Percentiles rank a stretch among this genome's conserved stretches.
Conservation (phyloP, 73 alveolate species). For the Durusdinium trenchii region DNA sequence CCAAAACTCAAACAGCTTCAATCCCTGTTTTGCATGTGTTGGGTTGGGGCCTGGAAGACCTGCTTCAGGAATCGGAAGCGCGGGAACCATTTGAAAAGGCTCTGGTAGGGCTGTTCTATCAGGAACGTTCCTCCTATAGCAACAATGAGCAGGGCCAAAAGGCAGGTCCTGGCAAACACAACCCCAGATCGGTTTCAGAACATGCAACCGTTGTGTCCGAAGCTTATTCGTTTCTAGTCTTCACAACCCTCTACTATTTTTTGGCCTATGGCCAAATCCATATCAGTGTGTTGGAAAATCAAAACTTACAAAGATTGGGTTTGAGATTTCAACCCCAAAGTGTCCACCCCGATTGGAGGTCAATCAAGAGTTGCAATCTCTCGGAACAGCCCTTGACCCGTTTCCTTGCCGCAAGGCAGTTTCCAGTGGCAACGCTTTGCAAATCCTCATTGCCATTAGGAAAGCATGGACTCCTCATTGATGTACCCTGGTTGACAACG, state of each 20-base stretch:
- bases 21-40: neutral
- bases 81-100: neutral
- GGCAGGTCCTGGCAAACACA: neutral
- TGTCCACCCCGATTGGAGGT: too few relatives aligned
- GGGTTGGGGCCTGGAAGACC: neutral
- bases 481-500: neutral
- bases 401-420: conserved; percentile 15
- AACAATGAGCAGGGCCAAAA: neutral
- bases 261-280: neutral
- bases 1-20: neutral
- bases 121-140: neutral
- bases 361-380: too few relatives aligned
- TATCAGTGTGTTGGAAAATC: too few relatives aligned
- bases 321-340: neutral
- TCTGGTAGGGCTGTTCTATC: conserved; percentile 4
- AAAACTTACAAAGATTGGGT: neutral
- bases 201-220: neutral
- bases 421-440: neutral
- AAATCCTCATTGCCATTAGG: neutral
- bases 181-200: neutral
- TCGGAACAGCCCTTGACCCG: neutral
- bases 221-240: neutral
- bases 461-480: neutral
- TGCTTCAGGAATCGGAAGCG: neutral
- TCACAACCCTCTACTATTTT: neutral